phyloP scores from a whole-genome alignment of 495 filamentous ascomycete genomes.

The Neurospora sp. region DNA sequence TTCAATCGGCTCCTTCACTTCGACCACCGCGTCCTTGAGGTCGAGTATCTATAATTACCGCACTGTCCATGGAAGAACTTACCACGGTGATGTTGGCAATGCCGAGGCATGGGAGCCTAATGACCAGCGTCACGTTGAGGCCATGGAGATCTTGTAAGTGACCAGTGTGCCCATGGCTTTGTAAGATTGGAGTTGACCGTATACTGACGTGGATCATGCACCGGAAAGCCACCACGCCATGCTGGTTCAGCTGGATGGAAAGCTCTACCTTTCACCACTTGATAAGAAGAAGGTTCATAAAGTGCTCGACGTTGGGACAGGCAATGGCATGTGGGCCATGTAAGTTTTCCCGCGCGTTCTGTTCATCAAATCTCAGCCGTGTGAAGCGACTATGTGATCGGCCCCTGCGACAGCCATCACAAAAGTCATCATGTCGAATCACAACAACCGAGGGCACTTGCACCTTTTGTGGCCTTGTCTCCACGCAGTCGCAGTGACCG shows the following conservation, averaged over 20 bases:
- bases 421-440: background rate
- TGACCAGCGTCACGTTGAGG: conserved; percentile 15
- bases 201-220: background rate
- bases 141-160: conserved; percentile 13
- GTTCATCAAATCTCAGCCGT: background rate
- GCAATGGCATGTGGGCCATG: conserved; percentile 33
- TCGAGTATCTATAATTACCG: background rate
- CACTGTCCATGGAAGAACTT: conserved; percentile 12
- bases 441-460: background rate
- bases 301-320: conserved; percentile 31
- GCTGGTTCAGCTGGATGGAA: conserved; percentile 36
- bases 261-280: conserved; percentile 46
- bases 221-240: conserved; percentile 18
- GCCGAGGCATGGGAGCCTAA: conserved; percentile 13
- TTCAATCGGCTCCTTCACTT: background rate
- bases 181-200: background rate
- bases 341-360: background rate
- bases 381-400: background rate
- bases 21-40: background rate
- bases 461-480: background rate
- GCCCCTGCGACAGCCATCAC: background rate
- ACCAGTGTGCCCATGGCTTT: background rate
- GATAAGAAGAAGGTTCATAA: conserved; percentile 21
- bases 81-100: conserved; percentile 14
- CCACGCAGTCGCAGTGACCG: background rate